phyloP scores from a whole-genome alignment of 345 rosid species.

The Syzygium grande region DNA sequence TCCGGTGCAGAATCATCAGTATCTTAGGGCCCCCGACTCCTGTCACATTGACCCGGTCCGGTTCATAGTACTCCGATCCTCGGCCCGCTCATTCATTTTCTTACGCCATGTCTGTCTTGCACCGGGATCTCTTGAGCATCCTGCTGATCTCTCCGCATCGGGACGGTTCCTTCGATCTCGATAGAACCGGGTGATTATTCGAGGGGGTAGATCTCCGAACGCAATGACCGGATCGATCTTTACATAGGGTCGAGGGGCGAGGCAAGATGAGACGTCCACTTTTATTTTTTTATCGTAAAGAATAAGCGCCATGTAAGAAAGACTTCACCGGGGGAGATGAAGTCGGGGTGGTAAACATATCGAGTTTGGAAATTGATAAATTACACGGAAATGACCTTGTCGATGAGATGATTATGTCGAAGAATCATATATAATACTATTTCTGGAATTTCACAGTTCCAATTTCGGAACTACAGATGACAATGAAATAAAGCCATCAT shows the following conservation, averaged over 20 bases:
- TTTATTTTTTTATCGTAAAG: too few relatives aligned
- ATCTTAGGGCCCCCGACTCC: background rate
- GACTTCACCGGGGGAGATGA: background rate
- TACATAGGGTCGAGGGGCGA: background rate
- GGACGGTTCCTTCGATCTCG: background rate
- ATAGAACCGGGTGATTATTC: too few relatives aligned
- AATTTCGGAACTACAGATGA: background rate
- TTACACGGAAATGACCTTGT: background rate
- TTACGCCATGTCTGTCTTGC: background rate
- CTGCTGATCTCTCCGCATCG: background rate
- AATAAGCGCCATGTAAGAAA: background rate
- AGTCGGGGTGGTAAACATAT: background rate
- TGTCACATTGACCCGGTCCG: background rate
- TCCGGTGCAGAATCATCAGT: background rate
- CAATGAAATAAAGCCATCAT: background rate
- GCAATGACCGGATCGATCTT: background rate
- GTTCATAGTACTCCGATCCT: too few relatives aligned
- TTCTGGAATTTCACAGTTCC: background rate
- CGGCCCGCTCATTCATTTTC: background rate
- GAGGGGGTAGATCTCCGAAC: background rate
- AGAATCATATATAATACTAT: background rate
- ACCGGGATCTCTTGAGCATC: background rate
- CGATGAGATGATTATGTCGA: background rate
- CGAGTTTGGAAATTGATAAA: background rate
- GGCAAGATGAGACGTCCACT: fast-evolving